Conservation (phyloP, 306 rosid species). For the Citrullus amarus region DNA sequence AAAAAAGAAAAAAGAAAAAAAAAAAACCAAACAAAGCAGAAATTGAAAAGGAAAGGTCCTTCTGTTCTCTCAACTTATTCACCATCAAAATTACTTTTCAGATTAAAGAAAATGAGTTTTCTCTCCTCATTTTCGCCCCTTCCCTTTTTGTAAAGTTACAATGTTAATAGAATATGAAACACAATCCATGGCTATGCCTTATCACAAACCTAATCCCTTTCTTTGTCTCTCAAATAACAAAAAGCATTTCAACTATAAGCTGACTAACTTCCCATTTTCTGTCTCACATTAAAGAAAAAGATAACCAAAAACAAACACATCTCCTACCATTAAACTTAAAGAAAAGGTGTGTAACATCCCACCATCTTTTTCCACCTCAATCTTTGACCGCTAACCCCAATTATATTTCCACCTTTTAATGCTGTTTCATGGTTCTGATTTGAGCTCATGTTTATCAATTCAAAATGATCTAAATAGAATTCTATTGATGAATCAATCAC, state of each 20-base stretch:
- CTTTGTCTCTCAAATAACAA: neutral
- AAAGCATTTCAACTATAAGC: neutral
- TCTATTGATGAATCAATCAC: too few relatives aligned
- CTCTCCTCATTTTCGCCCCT: neutral
- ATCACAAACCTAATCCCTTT: neutral
- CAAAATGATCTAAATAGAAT: too few relatives aligned
- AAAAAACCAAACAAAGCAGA: neutral
- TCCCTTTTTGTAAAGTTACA: neutral
- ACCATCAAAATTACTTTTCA: too few relatives aligned
- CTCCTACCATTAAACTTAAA: neutral
- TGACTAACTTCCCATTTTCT: conserved; percentile 1
- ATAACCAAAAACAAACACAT: neutral
- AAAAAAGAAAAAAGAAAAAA: too few relatives aligned
- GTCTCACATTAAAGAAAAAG: neutral
- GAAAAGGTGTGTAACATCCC: neutral
- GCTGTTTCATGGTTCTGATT: neutral
- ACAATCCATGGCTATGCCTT: neutral
- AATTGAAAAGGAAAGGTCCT: too few relatives aligned
- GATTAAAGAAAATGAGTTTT: neutral
- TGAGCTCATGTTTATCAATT: too few relatives aligned
- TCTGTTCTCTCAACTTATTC: too few relatives aligned
- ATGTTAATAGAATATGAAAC: neutral
- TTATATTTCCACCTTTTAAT: neutral
- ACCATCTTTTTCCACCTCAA: neutral
- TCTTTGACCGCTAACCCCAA: neutral